Evolutionary conservation across 495 filamentous ascomycete genomes (phyloP).

Genomic region (Penicillium mononematosum): DNA sequence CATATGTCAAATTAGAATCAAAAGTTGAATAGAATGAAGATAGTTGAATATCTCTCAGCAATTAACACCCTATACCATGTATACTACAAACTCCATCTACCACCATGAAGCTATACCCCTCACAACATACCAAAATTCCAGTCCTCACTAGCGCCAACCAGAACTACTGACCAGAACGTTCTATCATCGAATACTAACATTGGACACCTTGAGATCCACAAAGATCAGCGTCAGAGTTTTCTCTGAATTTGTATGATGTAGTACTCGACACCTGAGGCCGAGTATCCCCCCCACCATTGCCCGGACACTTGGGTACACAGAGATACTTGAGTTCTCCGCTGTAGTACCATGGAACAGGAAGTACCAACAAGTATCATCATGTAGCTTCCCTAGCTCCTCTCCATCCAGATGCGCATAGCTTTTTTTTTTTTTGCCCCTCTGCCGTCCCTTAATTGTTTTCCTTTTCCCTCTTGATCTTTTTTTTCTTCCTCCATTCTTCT

Average conservation of each 20-base stretch:
- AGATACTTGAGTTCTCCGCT: conserved; percentile 2
- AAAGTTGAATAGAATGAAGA: background rate
- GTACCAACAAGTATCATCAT: conserved; percentile 8
- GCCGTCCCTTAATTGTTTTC: background rate
- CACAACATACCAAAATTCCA: no score
- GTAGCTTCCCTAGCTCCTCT: conserved; percentile 8
- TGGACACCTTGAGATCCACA: background rate
- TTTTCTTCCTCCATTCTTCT: conserved; percentile 7
- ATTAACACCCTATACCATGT: no score
- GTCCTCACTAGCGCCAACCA: background rate
- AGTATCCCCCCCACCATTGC: background rate
- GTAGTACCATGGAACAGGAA: background rate
- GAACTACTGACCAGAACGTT: background rate
- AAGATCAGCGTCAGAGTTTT: conserved; percentile 18
- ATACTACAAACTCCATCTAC: background rate
- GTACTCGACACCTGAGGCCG: conserved; percentile 19
- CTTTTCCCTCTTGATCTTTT: conserved; percentile 1
- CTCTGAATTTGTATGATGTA: background rate
- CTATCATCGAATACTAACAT: background rate
- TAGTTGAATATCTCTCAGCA: no score
- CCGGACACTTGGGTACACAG: conserved; percentile 7
- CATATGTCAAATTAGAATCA: background rate
- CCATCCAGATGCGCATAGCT: background rate
- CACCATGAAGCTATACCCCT: background rate
- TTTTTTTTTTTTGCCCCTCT: conserved; percentile 17